Conservation (phyloP, 108 stramenopile species). For the Tribonema minus region DNA sequence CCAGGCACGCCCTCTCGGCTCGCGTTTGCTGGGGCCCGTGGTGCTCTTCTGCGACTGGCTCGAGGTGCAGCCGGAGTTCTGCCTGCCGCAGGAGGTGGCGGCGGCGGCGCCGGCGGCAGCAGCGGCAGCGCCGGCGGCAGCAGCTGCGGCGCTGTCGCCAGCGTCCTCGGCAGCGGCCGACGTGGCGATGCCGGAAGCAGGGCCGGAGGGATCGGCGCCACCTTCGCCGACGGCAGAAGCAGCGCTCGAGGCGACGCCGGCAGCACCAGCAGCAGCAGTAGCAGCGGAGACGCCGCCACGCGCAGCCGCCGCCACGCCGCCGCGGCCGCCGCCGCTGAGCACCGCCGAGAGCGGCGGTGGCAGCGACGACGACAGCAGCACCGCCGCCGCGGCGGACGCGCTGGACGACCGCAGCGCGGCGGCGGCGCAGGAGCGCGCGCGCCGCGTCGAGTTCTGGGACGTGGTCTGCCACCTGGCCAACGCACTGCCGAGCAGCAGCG, state of each 20-base stretch:
- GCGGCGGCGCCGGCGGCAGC: neutral
- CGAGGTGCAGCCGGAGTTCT: conserved; percentile 12
- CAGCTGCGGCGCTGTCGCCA: too few relatives aligned
- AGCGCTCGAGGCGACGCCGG: neutral
- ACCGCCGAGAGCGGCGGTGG: neutral
- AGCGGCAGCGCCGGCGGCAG: neutral
- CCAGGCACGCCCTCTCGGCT: conserved; percentile 37
- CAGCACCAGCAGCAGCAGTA: neutral
- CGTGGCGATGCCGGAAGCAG: neutral
- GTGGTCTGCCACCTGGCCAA: conserved; percentile 16
- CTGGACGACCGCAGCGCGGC: neutral
- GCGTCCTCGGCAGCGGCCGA: conserved; percentile 12
- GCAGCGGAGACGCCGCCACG: neutral
- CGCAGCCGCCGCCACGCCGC: neutral
- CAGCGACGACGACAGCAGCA: neutral
- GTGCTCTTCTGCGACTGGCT: conserved; percentile 47
- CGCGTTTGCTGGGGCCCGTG: conserved; percentile 37
- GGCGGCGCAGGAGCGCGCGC: conserved; percentile 7
- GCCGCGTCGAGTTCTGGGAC: conserved; percentile 21
- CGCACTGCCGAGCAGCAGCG: conserved; percentile 1
- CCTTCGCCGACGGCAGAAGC: neutral
- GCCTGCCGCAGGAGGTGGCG: neutral
- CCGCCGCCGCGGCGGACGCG: neutral
- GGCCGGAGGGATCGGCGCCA: neutral
- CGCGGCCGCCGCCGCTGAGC: neutral